Conservation (phyloP, 1,284 basidiomycete species). For the Porphyrellus sp. region DNA sequence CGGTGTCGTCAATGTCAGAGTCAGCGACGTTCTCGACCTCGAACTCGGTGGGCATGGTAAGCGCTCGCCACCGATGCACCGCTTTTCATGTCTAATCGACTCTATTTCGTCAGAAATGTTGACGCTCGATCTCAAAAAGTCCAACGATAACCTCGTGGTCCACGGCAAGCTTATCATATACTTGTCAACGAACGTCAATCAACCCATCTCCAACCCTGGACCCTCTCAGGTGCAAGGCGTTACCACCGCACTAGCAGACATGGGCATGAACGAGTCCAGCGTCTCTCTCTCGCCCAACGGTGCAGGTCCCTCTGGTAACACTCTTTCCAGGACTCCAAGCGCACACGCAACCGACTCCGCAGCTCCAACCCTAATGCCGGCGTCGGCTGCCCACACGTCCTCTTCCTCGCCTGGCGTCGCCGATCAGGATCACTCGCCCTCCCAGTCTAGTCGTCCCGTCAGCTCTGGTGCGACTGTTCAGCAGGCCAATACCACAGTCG, state of each 20-base stretch:
- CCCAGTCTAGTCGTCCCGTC: constrained; percentile 29
- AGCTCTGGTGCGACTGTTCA: constrained; percentile 22
- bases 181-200: constrained; percentile 77
- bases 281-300: constrained; percentile 49
- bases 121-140: constrained; percentile 86
- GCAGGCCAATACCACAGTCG: constrained; percentile 24
- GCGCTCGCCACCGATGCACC: constrained; percentile 29
- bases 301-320: constrained; percentile 33
- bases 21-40: constrained; percentile 87
- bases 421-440: constrained; percentile 27
- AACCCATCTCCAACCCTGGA: constrained; percentile 74
- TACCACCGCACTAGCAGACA: constrained; percentile 53
- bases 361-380: constrained; percentile 34
- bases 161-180: constrained; percentile 91
- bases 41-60: constrained; percentile 86
- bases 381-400: constrained; percentile 39
- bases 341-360: constrained; percentile 49
- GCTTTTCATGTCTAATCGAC: neutral
- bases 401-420: constrained; percentile 22
- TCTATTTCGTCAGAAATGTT: constrained; percentile 66
- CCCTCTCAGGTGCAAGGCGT: constrained; percentile 60
- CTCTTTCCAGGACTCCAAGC: constrained; percentile 53
- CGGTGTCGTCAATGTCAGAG: constrained; percentile 89
- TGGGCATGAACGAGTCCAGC: constrained; percentile 54
- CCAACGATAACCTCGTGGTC: constrained; percentile 84